Percentiles rank a stretch among this genome's conserved stretches.
Evolutionary conservation across 768 basidiomycete species (phyloP).

Genomic region (Boletus insuetus): DNA sequence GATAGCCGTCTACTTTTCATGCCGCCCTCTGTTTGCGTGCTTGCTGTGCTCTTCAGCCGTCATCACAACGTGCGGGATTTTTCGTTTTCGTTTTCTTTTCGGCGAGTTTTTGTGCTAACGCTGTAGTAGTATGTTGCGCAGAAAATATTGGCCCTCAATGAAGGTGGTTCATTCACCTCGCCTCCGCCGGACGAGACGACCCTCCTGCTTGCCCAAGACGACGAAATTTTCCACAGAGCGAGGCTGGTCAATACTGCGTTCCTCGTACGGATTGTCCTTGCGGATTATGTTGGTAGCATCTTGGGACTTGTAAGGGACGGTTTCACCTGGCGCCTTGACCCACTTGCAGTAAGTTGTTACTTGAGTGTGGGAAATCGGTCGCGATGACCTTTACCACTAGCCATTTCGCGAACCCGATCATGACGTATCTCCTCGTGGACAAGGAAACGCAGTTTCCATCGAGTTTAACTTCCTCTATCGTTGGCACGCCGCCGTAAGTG

Average conservation of each 20-base stretch:
- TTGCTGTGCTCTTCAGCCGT: slow-evolving; percentile 65
- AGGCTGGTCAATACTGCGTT: slow-evolving; percentile 72
- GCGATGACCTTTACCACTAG: slow-evolving; percentile 30
- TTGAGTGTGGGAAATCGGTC: background rate
- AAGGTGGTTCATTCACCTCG: slow-evolving; percentile 44
- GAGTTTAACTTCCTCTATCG: slow-evolving; percentile 65
- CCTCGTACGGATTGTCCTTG: slow-evolving; percentile 67
- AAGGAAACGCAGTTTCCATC: slow-evolving; percentile 73
- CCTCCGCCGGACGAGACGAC: slow-evolving; percentile 16
- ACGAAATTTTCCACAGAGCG: slow-evolving; percentile 73
- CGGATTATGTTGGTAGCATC: slow-evolving; percentile 75
- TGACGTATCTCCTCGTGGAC: slow-evolving; percentile 55
- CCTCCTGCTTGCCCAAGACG: slow-evolving; percentile 51
- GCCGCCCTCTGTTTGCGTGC: slow-evolving; percentile 68
- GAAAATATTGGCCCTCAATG: slow-evolving; percentile 67
- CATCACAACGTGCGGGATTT: slow-evolving; percentile 64
- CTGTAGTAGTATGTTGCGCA: slow-evolving; percentile 60
- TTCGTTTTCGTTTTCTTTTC: background rate
- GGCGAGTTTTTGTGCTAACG: slow-evolving; percentile 4
- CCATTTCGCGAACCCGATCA: slow-evolving; percentile 50
- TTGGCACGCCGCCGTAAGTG: slow-evolving; percentile 66
- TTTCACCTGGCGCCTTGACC: slow-evolving; percentile 63
- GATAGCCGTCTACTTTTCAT: slow-evolving; percentile 63
- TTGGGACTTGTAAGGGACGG: slow-evolving; percentile 67
- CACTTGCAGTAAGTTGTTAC: slow-evolving; percentile 47